These are phyloP conservation scores for Hypomyces rosellus DNA, from an alignment of 2,329 filamentous ascomycete species.

Conservation along the genomic window DNA sequence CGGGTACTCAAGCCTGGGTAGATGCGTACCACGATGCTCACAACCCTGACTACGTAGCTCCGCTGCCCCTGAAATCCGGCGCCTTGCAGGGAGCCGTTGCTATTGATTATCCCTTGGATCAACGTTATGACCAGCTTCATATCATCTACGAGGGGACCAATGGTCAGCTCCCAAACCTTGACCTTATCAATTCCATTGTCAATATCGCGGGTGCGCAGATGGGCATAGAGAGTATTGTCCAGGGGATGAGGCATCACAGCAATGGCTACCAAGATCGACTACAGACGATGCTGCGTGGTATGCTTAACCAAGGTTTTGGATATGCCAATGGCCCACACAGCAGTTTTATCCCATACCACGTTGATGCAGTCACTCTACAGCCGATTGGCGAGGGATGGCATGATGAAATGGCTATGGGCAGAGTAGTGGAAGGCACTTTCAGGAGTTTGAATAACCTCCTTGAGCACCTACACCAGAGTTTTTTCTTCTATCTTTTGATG, in stretches of 20 bases:
- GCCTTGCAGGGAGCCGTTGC: conserved; percentile 87
- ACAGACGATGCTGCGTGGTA: conserved; percentile 82
- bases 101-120: conserved; percentile 84
- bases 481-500: conserved; percentile 98
- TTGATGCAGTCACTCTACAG: conserved; percentile 90
- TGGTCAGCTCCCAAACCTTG: conserved; percentile 89
- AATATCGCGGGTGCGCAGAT: conserved; percentile 86
- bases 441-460: conserved; percentile 92
- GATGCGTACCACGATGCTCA: conserved; percentile 95
- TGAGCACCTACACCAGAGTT: conserved; percentile 95
- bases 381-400: conserved; percentile 90
- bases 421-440: conserved; percentile 84
- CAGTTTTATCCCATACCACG: conserved; percentile 94
- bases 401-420: conserved; percentile 92
- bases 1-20: conserved; percentile 92
- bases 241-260: conserved; percentile 79
- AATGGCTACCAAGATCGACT: conserved; percentile 77
- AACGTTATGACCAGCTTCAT: conserved; percentile 80
- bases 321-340: conserved; percentile 88
- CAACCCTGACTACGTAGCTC: conserved; percentile 60
- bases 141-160: conserved; percentile 94
- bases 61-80: conserved; percentile 83
- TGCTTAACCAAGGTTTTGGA: conserved; percentile 86
- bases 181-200: conserved; percentile 90
- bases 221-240: conserved; percentile 76